Base-by-base conservation (phyloP, 164 flowering plant species). In the Houttuynia cordata region DNA sequence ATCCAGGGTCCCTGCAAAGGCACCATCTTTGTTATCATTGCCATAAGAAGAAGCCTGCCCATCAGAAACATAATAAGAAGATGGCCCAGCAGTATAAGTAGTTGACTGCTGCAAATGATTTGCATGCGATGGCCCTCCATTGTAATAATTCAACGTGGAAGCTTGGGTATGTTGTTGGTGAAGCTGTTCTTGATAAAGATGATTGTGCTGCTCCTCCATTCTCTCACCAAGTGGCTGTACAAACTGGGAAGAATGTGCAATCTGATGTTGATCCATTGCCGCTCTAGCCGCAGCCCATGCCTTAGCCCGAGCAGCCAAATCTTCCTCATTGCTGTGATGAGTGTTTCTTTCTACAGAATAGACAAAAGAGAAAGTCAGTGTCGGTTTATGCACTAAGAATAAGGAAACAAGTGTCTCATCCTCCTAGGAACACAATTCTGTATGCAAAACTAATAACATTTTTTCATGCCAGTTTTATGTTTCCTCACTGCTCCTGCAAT, bases 261-360 rank as follows among this genome's bases (percentile, higher is more conserved):
- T 88, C 14, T 69, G 62, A 45, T 81, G 86, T 62, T 86, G 97
- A 71, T 90, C 93, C 70, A 71, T 68, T 19, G 88, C 80, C 62
- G 78, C 67, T 68, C 79, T 83, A 9, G 96, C 78, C 66, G 86
- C 80, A 30, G 95, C 96, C 99, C 99, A 93, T 62, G 85, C 99
- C 69, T 79, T 83, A 54, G 99, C 99, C 73, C 71, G 80, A 37
- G 97, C 88, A 67, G 83, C 99, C 99, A 92, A 93, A 64, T 86
- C 99, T 70, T 88, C 91, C 63, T 75, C 89, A 75, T 83, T 80
- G 72, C 60, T 80, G 59, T 72, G 81, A 23, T 74, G 84, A 81
- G 73, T 45, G 49, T 25, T 65, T 55, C 64, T 53, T 50, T 70
- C 74, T 74, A 66, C 39, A 47, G 57, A 61, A 50, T 19, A 47